phyloP scores from a whole-genome alignment of 495 filamentous ascomycete genomes.

The Platismatia glauca region DNA sequence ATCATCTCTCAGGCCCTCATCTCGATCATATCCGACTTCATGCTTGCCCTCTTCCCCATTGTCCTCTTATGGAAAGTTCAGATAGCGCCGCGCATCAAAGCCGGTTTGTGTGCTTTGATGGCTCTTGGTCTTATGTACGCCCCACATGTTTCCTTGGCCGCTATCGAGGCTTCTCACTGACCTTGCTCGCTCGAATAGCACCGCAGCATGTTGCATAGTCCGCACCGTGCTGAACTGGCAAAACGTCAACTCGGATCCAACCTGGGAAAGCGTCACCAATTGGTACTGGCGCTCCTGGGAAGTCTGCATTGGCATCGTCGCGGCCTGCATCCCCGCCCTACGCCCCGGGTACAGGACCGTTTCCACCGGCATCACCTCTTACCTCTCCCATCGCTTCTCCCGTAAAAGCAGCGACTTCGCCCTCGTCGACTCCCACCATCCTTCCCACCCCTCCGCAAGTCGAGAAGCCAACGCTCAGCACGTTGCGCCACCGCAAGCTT shows the following conservation, averaged over 20 bases:
- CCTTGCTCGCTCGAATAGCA: not conserved
- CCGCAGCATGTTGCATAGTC: constrained; percentile 10
- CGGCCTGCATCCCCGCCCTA: constrained; percentile 20
- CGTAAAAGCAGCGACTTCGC: too few species aligned
- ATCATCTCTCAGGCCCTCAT: constrained; percentile 23
- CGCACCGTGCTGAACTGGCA: constrained; percentile 20
- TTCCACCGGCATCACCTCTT: too few species aligned
- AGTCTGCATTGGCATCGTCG: constrained; percentile 15
- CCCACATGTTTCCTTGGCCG: too few species aligned
- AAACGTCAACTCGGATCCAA: constrained; percentile 13
- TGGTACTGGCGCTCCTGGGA: constrained; percentile 21
- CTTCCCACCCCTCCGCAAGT: too few species aligned
- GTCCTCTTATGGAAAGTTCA: constrained; percentile 30
- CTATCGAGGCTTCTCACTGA: not conserved
- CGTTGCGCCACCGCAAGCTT: too few species aligned
- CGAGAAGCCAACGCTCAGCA: too few species aligned
- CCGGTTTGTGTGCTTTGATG: constrained; percentile 32
- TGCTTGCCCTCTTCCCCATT: constrained; percentile 31
- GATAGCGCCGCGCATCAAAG: constrained; percentile 27
- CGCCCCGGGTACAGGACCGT: constrained; percentile 12
- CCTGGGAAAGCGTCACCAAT: constrained; percentile 13
- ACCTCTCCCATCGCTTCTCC: too few species aligned
- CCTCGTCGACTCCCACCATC: too few species aligned
- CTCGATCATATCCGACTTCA: constrained; percentile 26
- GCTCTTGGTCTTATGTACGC: constrained; percentile 27